Base-by-base conservation (phyloP, 371 early-diverging fungal species). In the Mucor ambiguus region DNA sequence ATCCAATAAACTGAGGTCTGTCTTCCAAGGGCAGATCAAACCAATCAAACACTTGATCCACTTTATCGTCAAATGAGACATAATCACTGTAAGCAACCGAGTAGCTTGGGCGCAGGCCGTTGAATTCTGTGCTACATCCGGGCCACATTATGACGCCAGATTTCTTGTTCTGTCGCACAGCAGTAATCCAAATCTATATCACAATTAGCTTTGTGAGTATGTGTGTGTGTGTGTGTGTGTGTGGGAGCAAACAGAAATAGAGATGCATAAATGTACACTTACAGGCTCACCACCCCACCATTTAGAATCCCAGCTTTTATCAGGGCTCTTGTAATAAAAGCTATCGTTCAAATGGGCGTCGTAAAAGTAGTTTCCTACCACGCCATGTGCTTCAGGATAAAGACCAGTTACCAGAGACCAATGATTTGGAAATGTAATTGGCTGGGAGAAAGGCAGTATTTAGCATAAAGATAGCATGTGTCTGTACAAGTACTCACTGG, bases 261-360 rank as follows among this genome's bases (percentile, higher is more conserved):
- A 49, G 26, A 49, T 46, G 46, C 24, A 48, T 61, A 26, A 48
- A 46, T 32, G 26, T 35, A 37, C 1, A 52, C 71, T 78, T 83
- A 90, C 87, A 22, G 97, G 97, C 73, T 97, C 96, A 10, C 93
- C 96, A 20, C 91, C 91, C 91, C 93, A 94, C 96, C 96, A 98
- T 79, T 91, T 89, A 20, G 71, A 67, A 58, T 87, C 85, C 79
- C 82, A 84, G 44, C 87, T 87, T 29, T 78, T 71, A 20, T 82
- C 76, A 5, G 91, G 81, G 60, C 90, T 79, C 55, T 84, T 90
- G 76, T 96, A 96, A 38, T 85, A 81, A 75, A 97, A 97, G 6
- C 90, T 87, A 48, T 90, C 91, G 49, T 95, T 92, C 3, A 89
- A 60, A 4, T 22, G 58, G 0, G 92, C 85, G 70, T 95, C 97